Evolutionary conservation across 2,329 filamentous ascomycete genomes (phyloP).

Genomic region (Xylariaceae sp.): DNA sequence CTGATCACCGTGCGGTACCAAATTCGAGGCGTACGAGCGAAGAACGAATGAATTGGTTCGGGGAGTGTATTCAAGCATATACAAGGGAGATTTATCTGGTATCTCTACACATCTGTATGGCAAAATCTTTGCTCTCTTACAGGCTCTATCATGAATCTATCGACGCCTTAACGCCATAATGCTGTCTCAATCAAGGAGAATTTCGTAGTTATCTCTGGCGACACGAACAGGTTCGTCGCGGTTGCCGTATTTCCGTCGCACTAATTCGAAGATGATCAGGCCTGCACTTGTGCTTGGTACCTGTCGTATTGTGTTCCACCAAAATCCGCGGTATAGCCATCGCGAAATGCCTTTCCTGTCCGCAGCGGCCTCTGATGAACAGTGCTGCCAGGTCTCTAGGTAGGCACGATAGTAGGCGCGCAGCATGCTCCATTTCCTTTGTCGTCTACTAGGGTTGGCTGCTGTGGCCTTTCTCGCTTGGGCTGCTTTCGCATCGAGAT

Average conservation of each 20-base stretch:
- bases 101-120: background rate
- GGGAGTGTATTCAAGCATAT: too few relatives aligned
- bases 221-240: conserved; percentile 61
- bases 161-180: background rate
- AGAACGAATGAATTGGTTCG: too few relatives aligned
- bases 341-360: conserved; percentile 53
- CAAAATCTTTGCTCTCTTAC: too few relatives aligned
- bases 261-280: conserved; percentile 73
- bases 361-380: conserved; percentile 50
- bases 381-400: conserved; percentile 61
- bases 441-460: conserved; percentile 31
- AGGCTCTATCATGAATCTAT: too few relatives aligned
- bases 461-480: conserved; percentile 37
- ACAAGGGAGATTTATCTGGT: background rate
- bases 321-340: conserved; percentile 70
- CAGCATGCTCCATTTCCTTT: conserved; percentile 49
- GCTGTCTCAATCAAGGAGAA: conserved; percentile 49
- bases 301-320: conserved; percentile 68
- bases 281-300: conserved; percentile 74
- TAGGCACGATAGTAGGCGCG: conserved; percentile 69
- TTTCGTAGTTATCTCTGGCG: conserved; percentile 66
- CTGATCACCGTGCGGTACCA: too few relatives aligned
- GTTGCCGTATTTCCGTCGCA: conserved; percentile 67
- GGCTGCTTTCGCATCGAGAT: conserved; percentile 60
- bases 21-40: too few relatives aligned